phyloP scores from a whole-genome alignment of 805 yeast genomes.

The Clavispora santaluciae region DNA sequence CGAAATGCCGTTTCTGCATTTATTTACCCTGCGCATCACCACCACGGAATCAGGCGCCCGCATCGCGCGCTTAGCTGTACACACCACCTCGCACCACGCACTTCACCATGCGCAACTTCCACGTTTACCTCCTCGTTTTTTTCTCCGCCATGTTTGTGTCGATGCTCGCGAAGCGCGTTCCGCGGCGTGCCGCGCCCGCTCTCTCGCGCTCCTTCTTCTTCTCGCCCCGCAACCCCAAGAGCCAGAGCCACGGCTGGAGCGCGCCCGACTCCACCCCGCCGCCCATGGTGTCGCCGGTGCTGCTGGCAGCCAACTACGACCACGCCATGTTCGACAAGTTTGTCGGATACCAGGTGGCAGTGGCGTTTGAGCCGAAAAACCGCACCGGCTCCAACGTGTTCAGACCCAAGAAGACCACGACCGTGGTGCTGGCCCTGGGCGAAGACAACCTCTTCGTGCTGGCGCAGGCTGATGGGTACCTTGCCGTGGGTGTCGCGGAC shows the following conservation, averaged over 20 bases:
- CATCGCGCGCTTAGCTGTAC: conserved; percentile 1
- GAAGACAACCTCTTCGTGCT: conserved; percentile 70
- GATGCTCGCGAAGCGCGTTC: conserved; percentile 4
- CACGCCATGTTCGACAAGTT: conserved; percentile 16
- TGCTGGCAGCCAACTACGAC: conserved; percentile 16
- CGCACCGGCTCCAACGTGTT: conserved; percentile 49
- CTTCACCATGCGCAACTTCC: conserved; percentile 1
- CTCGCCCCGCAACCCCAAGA: conserved; percentile 3
- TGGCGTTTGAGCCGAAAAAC: conserved; percentile 72
- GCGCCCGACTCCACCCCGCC: conserved; percentile 6
- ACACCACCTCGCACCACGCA: conserved; percentile 1
- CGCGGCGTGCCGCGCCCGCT: neutral
- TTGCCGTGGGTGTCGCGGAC: conserved; percentile 82
- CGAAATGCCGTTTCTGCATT: too few relatives aligned
- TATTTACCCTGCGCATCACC: neutral
- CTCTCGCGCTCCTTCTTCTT: conserved; percentile 6
- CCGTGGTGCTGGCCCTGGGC: conserved; percentile 55
- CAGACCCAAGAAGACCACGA: conserved; percentile 32
- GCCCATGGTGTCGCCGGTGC: conserved; percentile 13
- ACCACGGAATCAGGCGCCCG: neutral
- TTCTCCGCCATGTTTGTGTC: conserved; percentile 9
- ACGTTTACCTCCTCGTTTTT: conserved; percentile 3
- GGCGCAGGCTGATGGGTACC: conserved; percentile 29
- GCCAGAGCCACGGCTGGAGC: conserved; percentile 7
- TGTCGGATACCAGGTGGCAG: conserved; percentile 51